Base-by-base conservation (phyloP, 192 early-diverging fungal species). In the Coemansia sp. region DNA sequence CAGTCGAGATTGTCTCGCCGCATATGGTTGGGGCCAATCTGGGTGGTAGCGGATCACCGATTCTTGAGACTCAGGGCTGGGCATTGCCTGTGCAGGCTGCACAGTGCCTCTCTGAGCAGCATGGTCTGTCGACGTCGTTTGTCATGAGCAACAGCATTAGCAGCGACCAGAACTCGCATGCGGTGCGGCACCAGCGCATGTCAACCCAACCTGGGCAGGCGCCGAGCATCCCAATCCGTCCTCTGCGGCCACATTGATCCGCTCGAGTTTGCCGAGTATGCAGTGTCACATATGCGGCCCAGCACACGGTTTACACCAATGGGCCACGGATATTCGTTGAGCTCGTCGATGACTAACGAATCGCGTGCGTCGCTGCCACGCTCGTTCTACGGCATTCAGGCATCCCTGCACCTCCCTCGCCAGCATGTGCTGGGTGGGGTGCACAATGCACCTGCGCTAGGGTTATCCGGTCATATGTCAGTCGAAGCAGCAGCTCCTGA, bases 61-160 rank as follows among this genome's bases (percentile, higher is more conserved):
- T 71, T 29, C 62, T 62, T 45, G 68, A 71, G 28, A 44, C 68
- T 61, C 68, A 54, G 68, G 68, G 68, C 27, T 71, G 68, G 68
- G 59, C 68, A 56, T 52, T 71, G 50, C 68, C 68, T 14, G 62
- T 61, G 22, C 68, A 71, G 46, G 68, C 62, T 4, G 60, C 56
- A 12, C 45, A 50, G 40, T 44, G 63, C 30, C 24, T 47, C 52
- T 56, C 62, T 2, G 69, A 71, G 35, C 69, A 64, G 33, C 62
- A 54, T 29, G 56, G 28, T 19, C 51, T 38, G 35, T 52, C 56
- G 0, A 46, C 57, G 40, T 60, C 62, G 32, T 47, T 65, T 46
- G 35, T 10, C 35, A 16, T 38, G n/a, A 38, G 35, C 35, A 38
- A 10, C n/a, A 43, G 38, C 53, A 38, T 10, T 16, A 38, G 12